Conservation (phyloP, 371 early-diverging fungal genomes). For the Apophysomyces ossiformis region DNA sequence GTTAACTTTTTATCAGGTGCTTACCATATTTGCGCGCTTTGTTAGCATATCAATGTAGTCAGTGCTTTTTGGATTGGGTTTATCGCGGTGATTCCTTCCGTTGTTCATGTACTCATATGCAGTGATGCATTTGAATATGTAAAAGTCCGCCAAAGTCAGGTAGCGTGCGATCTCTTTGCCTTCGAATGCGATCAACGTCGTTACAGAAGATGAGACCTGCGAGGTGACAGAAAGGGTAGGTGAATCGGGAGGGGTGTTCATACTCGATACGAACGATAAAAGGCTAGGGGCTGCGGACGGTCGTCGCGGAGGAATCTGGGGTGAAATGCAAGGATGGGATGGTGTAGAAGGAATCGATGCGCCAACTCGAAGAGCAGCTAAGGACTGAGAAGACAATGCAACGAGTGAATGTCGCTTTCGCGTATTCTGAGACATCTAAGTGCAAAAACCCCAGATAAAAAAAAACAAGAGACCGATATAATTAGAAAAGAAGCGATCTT, state of each 20-base stretch:
- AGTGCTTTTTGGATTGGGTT: background rate
- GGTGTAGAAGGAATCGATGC: conserved; percentile 6
- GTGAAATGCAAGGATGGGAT: background rate
- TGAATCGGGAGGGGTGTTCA: conserved; percentile 20
- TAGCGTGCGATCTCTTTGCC: conserved; percentile 46
- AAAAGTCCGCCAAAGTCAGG: conserved; percentile 47
- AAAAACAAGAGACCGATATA: conserved; percentile 2
- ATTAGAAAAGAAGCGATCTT: background rate
- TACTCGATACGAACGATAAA: conserved; percentile 16
- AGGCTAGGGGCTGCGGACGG: conserved; percentile 15
- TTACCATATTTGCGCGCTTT: conserved; percentile 31
- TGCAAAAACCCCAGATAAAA: background rate
- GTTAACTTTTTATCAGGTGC: too few species aligned
- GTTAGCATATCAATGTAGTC: conserved; percentile 22
- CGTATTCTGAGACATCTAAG: conserved; percentile 7
- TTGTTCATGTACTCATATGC: conserved; percentile 30
- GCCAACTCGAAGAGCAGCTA: background rate
- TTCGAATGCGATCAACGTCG: conserved; percentile 20
- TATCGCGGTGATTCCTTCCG: background rate
- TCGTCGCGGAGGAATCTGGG: conserved; percentile 10
- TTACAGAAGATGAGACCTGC: background rate
- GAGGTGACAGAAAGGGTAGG: conserved; percentile 14
- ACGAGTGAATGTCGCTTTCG: conserved; percentile 13
- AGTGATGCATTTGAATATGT: conserved; percentile 38
- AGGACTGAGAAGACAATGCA: conserved; percentile 6